Evolutionary conservation across 768 basidiomycete genomes (phyloP), one percentile per base, ranked within the genome.

Genomic region (Trametes elegans): DNA sequence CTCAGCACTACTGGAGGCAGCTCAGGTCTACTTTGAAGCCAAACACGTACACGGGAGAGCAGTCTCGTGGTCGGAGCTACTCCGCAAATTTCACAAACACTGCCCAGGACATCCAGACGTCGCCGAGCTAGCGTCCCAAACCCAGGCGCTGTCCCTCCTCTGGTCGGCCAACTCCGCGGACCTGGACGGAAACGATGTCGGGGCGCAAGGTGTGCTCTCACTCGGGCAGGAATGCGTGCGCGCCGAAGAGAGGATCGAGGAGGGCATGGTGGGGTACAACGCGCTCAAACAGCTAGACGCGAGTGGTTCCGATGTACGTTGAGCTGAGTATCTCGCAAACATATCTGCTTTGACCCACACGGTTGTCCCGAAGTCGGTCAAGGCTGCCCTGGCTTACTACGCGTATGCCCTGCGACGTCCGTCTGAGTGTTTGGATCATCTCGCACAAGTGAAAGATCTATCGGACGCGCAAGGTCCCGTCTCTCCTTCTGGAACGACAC

Each of bases 41-140:
- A 87, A 78, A 60, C 71, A 80, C 0, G 77, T 76, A 27, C 80
- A 80, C 27, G 85, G 80, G 13, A 56, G 64, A 0, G 61, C 68
- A 4, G 68, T 93, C 14, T 73, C 84, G 10, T 94, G 92, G 92
- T 75, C 83, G 1, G 87, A 90, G 64, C 79, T 93, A 11, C 71
- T 93, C 35, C 80, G 89, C 60, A 94, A 94, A 70, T 92, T 90
- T 73, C 84, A 88, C 67, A 94, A 94, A 60, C 92, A 94, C 61
- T 87, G 85, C 63, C 69, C 68, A 5, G 84, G 85, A 0, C 83
- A 77, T 61, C 62, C 68, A 57, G 83, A 85, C 53, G 73, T 87
- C 13, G 76, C 83, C 3, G 83, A 87, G 61, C 75, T 90, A 55
- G 87, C 85, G 16, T 79, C 76, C 0, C 82, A 87, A 62, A 90